These are phyloP conservation scores for Ceratopteris richardii DNA, from an alignment of 75 land plant species.

Conservation along the genomic window DNA sequence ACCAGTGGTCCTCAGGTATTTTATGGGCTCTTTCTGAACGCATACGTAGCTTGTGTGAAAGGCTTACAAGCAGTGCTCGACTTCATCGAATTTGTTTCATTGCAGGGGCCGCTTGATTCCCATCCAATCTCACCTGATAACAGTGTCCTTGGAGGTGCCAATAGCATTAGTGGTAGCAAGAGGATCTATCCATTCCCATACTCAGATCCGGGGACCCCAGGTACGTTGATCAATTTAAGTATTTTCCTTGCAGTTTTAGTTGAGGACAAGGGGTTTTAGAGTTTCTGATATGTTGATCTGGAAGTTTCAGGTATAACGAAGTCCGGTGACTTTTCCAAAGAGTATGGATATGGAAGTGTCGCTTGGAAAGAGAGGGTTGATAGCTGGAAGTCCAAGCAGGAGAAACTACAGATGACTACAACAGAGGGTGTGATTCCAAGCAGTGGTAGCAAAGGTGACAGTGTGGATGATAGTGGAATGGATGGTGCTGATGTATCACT, in stretches of 20 bases:
- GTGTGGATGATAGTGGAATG: slow-evolving; percentile 53
- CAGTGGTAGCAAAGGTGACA: slow-evolving; percentile 48
- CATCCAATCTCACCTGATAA: slow-evolving; percentile 8
- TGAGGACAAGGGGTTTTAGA: too few species aligned
- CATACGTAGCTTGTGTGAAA: not conserved
- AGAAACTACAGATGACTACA: slow-evolving; percentile 47
- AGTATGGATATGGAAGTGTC: slow-evolving; percentile 90
- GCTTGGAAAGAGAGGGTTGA: slow-evolving; percentile 92
- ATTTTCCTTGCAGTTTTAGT: too few species aligned
- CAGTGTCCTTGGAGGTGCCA: slow-evolving; percentile 11
- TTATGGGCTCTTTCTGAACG: not conserved
- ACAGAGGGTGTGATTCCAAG: slow-evolving; percentile 36
- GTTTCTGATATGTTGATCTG: too few species aligned
- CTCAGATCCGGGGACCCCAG: slow-evolving; percentile 45
- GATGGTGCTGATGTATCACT: slow-evolving; percentile 52
- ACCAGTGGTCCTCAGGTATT: slow-evolving; percentile 45
- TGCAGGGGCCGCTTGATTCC: slow-evolving; percentile 2
- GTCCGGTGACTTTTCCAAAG: slow-evolving; percentile 71
- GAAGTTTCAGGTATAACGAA: slow-evolving; percentile 46
- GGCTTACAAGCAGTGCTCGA: too few species aligned
- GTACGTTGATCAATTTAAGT: slow-evolving; percentile 24
- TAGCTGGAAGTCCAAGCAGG: slow-evolving; percentile 51
- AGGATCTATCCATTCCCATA: slow-evolving; percentile 61
- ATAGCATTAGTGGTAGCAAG: slow-evolving; percentile 34
- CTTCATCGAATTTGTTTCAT: not conserved